Percentiles rank a stretch among this genome's conserved stretches.
Conservation (phyloP, 2,329 filamentous ascomycete genomes). For the Herpotrichia juniperi region DNA sequence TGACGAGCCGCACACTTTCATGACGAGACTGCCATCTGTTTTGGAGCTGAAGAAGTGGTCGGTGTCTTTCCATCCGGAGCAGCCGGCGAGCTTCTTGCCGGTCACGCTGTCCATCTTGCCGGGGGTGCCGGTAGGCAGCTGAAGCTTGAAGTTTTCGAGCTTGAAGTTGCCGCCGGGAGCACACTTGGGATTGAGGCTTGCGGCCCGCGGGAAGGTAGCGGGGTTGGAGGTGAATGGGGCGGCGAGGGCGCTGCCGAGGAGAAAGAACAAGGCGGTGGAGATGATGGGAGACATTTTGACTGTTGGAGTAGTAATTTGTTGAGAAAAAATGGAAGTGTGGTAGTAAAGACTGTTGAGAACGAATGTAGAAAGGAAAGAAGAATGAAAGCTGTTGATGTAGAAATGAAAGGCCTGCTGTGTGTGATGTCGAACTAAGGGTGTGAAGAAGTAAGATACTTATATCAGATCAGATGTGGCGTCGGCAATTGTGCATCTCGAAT, state of each 20-base stretch:
- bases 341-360: background rate
- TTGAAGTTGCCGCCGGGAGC: constrained; percentile 28
- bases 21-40: constrained; percentile 43
- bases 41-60: constrained; percentile 46
- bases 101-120: constrained; percentile 37
- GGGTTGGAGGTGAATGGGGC: constrained; percentile 13
- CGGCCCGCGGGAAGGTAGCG: constrained; percentile 4
- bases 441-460: no score
- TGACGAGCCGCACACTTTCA: constrained; percentile 48
- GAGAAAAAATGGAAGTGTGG: no score
- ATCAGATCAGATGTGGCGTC: no score
- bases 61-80: constrained; percentile 40
- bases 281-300: constrained; percentile 11
- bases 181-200: constrained; percentile 15
- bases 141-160: constrained; percentile 39
- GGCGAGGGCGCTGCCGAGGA: background rate
- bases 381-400: background rate
- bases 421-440: no score
- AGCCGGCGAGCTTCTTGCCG: constrained; percentile 40
- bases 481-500: no score
- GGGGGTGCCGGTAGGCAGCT: constrained; percentile 45
- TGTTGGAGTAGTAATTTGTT: no score
- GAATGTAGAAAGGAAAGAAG: background rate
- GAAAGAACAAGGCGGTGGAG: constrained; percentile 10
- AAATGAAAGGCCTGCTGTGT: background rate